Conservation (phyloP, 306 rosid species). For the Lathyrus aphaca region DNA sequence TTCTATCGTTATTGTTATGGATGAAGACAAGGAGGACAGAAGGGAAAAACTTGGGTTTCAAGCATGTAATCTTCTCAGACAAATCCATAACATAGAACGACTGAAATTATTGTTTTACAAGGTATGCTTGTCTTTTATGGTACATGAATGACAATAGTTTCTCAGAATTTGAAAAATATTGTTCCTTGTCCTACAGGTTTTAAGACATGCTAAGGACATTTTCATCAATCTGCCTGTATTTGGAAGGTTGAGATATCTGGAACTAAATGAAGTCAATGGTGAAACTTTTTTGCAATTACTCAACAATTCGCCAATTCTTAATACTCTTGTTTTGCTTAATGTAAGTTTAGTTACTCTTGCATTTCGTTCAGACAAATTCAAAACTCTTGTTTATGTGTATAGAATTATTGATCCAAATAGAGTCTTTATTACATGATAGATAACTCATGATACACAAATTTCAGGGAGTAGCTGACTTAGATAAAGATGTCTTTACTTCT, state of each 20-base stretch:
- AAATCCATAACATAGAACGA: conserved; percentile 32
- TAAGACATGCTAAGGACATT: conserved; percentile 13
- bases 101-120: conserved; percentile 46
- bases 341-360: conserved; percentile 39
- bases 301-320: conserved; percentile 46
- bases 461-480: conserved; percentile 46
- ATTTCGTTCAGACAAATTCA: neutral
- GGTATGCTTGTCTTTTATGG: conserved; percentile 43
- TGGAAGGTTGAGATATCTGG: conserved; percentile 40
- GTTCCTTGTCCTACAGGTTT: conserved; percentile 32
- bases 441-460: conserved; percentile 20
- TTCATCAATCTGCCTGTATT: conserved; percentile 40
- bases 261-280: conserved; percentile 44
- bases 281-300: conserved; percentile 45
- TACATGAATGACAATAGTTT: neutral
- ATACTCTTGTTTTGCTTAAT: conserved; percentile 43
- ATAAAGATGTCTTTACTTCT: conserved; percentile 34
- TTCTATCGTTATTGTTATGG: conserved; percentile 44
- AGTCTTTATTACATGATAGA: neutral
- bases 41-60: conserved; percentile 5
- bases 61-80: conserved; percentile 38
- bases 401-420: neutral
- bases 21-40: conserved; percentile 38
- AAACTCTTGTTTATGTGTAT: conserved; percentile 4
- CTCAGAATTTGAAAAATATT: neutral